Base-by-base conservation (phyloP, 2,329 filamentous ascomycete genomes). In the Amauroascus verrucosus region DNA sequence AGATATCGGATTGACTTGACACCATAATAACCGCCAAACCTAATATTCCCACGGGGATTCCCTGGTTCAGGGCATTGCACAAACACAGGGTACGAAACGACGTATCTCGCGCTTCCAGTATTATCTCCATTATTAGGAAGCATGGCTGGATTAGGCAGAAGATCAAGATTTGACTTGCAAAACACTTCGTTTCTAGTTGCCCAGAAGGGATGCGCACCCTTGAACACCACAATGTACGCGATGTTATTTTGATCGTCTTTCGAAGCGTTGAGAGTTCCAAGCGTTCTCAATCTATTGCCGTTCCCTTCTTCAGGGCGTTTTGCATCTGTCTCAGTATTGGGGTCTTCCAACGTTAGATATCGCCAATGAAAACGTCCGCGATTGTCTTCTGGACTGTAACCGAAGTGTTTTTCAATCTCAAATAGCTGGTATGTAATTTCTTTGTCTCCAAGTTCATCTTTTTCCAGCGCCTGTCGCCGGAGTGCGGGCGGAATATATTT, bases 401-500 rank as follows among this genome's bases (percentile, higher is more conserved):
- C 47, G 20, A 51, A 54, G 26, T 50, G 40, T 16, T n/a, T 20
- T 18, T 50, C 46, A n/a, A 54, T 54, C 2, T 48, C 51, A 7
- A 6, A 9, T 6, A 48, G 9, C 9, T 13, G 22, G 24, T 54
- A 56, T 14, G 35, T 40, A 30, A 20, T n/a, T 6, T 1, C 16
- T 14, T 24, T 20, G 7, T 20, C 14, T 40, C n/a, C n/a, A 6
- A 11, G 16, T 20, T 51, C 28, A 8, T 48, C 16, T 13, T 7
- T 28, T 24, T 6, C 33, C 40, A 43, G 18, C 3, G 24, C 11
- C 30, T 32, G 32, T 26, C 32, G 13, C n/a, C 51, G 54, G 35
- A 56, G 46, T 1, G 46, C 40, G 6, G 54, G 54, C 5, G 51
- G 54, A n/a, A 56, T 48, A 30, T 56, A 54, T 51, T 16, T 54